Conservation (phyloP, 768 basidiomycete genomes). For the Leccinum olivaceopallidum region DNA sequence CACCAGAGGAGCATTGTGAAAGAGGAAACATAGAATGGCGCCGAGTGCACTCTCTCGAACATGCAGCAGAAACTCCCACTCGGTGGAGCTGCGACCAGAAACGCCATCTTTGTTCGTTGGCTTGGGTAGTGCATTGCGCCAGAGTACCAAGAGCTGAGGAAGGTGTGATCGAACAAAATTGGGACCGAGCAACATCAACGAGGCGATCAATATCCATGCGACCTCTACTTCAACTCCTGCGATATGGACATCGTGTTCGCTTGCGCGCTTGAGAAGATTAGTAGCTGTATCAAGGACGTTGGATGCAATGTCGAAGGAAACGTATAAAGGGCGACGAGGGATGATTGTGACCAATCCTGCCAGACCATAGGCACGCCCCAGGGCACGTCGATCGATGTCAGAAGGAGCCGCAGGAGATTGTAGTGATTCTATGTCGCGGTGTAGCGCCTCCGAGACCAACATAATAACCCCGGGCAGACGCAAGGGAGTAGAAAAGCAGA, state of each 20-base stretch:
- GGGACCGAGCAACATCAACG: conserved; percentile 89
- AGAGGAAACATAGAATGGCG: conserved; percentile 85
- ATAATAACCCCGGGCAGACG: conserved; percentile 80
- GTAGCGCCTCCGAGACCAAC: conserved; percentile 75
- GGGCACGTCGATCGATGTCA: conserved; percentile 67
- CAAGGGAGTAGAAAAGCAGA: conserved; percentile 87
- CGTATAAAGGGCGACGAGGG: conserved; percentile 86
- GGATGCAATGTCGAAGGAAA: conserved; percentile 90
- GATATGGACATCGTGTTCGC: conserved; percentile 84
- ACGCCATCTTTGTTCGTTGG: conserved; percentile 83
- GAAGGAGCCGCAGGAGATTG: conserved; percentile 69
- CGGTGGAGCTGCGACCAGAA: conserved; percentile 63
- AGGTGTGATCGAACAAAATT: conserved; percentile 93
- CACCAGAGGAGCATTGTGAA: conserved; percentile 77
- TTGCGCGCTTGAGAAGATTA: conserved; percentile 84
- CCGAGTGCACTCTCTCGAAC: conserved; percentile 90
- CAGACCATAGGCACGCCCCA: conserved; percentile 91
- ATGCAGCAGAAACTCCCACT: conserved; percentile 91
- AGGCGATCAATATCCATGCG: conserved; percentile 90
- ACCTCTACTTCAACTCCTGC: conserved; percentile 88
- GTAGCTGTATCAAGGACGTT: conserved; percentile 92
- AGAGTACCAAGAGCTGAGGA: conserved; percentile 90
- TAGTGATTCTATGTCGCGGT: conserved; percentile 76
- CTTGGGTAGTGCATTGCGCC: conserved; percentile 97
- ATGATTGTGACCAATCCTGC: conserved; percentile 85